Evolutionary conservation across 2,329 filamentous ascomycete genomes (phyloP).

Genomic region (Trichoderma citrinoviride): DNA sequence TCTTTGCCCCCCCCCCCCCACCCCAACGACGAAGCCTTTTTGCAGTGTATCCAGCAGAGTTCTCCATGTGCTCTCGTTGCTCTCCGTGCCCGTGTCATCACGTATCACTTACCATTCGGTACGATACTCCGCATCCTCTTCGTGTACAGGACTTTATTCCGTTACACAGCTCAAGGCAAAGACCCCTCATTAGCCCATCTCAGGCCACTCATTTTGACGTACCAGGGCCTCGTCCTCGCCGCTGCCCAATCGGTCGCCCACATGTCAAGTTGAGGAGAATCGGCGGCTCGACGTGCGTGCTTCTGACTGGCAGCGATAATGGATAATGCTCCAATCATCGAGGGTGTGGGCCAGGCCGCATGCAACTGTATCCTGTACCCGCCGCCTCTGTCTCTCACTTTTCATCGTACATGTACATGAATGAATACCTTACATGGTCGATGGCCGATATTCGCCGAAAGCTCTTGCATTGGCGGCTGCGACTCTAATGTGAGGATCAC

Average conservation of each 20-base stretch:
- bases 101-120: too few species aligned
- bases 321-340: conserved; percentile 5
- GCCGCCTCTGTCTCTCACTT: background rate
- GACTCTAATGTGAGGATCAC: conserved; percentile 7
- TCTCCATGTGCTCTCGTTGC: background rate
- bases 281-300: background rate
- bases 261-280: conserved; percentile 11
- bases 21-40: too few species aligned
- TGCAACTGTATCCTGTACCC: background rate
- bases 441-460: conserved; percentile 1
- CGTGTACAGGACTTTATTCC: background rate
- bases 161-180: background rate
- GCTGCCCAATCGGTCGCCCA: conserved; percentile 5
- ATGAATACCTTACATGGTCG: background rate
- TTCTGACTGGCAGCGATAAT: conserved; percentile 6
- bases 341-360: too few species aligned
- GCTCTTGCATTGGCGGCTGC: conserved; percentile 11
- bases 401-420: background rate
- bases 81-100: background rate
- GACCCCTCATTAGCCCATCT: background rate
- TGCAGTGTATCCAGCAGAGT: too few species aligned
- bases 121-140: too few species aligned
- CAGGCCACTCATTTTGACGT: background rate
- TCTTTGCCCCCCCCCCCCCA: too few species aligned
- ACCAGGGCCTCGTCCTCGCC: background rate